Evolutionary conservation across 2,329 filamentous ascomycete genomes (phyloP).

Genomic region (Monilinia aucupariae): DNA sequence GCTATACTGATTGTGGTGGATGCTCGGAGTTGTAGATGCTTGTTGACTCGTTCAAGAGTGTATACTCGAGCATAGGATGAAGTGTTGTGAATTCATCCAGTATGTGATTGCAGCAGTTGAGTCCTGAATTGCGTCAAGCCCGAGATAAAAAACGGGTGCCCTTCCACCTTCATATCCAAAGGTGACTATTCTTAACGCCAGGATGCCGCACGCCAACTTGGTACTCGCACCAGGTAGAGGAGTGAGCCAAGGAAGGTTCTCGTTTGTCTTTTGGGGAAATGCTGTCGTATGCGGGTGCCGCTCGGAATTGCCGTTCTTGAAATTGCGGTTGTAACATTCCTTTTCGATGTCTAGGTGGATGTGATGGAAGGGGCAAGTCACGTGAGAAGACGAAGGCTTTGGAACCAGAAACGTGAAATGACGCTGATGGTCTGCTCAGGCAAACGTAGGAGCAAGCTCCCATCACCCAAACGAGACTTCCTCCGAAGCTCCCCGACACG

Average conservation of each 20-base stretch:
- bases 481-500: not conserved
- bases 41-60: too few relatives aligned
- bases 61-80: too few relatives aligned
- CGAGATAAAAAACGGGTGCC: not conserved
- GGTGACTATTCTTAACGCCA: not conserved
- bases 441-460: not conserved
- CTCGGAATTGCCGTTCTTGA: not conserved
- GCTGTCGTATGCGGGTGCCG: not conserved
- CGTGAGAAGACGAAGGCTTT: not conserved
- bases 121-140: not conserved
- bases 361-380: not conserved
- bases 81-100: too few relatives aligned
- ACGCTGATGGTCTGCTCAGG: not conserved
- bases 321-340: not conserved
- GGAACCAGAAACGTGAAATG: too few relatives aligned
- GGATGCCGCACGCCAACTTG: not conserved
- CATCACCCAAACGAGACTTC: not conserved
- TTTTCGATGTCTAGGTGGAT: not conserved
- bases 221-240: not conserved
- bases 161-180: not conserved
- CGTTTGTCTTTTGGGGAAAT: not conserved
- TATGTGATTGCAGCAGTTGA: too few relatives aligned
- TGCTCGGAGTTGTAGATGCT: not conserved
- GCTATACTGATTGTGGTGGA: not conserved
- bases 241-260: not conserved